phyloP scores from a whole-genome alignment of 306 rosid genomes.

The Mucuna pruriens region DNA sequence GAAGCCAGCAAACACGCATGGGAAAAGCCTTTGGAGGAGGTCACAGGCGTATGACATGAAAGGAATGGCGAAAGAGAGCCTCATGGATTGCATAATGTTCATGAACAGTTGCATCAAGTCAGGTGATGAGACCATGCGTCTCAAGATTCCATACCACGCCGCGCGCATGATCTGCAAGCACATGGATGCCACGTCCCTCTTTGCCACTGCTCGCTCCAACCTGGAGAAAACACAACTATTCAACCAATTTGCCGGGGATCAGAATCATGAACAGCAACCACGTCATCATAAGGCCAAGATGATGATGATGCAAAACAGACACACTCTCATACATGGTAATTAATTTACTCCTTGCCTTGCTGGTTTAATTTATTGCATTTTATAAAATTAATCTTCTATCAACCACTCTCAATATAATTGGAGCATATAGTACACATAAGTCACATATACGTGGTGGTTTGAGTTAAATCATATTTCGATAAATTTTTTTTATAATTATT shows the following conservation, averaged over 20 bases:
- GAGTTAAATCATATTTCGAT: too few relatives aligned
- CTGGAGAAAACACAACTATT: conserved; percentile 33
- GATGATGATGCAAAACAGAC: conserved; percentile 47
- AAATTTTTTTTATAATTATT: too few relatives aligned
- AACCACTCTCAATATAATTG: not conserved
- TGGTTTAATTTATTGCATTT: not conserved
- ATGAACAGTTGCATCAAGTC: conserved; percentile 54
- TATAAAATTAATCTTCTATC: not conserved
- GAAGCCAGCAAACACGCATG: conserved; percentile 55
- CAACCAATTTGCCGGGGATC: conserved; percentile 6
- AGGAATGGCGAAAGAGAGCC: conserved; percentile 74
- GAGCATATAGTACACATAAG: not conserved
- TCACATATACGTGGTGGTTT: too few relatives aligned
- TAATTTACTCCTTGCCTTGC: conserved; percentile 1
- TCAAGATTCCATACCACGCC: conserved; percentile 61
- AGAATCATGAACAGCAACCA: conserved; percentile 25
- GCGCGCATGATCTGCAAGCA: conserved; percentile 74
- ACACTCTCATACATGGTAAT: conserved; percentile 44
- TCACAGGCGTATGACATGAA: conserved; percentile 82
- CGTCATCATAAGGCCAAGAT: conserved; percentile 4
- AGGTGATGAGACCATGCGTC: conserved; percentile 13
- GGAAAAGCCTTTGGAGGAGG: conserved; percentile 73
- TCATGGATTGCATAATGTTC: conserved; percentile 70
- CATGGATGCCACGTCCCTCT: conserved; percentile 75
- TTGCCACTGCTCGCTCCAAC: conserved; percentile 55